phyloP scores from a whole-genome alignment of 768 basidiomycete species.

The Boletales sp. region DNA sequence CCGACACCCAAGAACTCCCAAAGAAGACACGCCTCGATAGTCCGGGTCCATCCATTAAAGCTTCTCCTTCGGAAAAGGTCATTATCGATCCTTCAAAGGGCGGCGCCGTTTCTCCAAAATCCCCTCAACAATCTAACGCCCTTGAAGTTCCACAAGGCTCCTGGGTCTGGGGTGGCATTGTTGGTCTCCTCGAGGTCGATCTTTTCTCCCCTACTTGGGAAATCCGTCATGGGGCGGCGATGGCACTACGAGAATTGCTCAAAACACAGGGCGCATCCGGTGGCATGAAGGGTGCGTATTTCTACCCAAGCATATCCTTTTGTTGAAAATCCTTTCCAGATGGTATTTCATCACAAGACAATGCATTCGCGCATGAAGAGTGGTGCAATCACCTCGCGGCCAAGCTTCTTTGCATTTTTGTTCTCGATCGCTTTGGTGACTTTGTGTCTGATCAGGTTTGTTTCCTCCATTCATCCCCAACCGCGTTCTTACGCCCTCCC shows the following conservation, averaged over 20 bases:
- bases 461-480: neutral
- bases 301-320: neutral
- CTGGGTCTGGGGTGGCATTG: constrained; percentile 87
- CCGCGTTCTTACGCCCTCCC: neutral
- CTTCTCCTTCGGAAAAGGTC: constrained; percentile 54
- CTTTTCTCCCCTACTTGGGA: constrained; percentile 90
- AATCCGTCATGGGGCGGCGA: constrained; percentile 87
- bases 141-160: constrained; percentile 69
- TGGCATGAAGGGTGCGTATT: constrained; percentile 67
- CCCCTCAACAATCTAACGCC: constrained; percentile 71
- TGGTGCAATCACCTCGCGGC: constrained; percentile 91
- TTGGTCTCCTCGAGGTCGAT: constrained; percentile 75
- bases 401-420: constrained; percentile 83
- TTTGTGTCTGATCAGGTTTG: constrained; percentile 87
- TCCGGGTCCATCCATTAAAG: constrained; percentile 43
- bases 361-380: constrained; percentile 65
- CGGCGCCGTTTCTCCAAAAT: constrained; percentile 77
- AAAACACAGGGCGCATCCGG: constrained; percentile 79
- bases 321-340: constrained; percentile 37
- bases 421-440: constrained; percentile 97
- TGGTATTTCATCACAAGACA: constrained; percentile 49
- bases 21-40: constrained; percentile 55
- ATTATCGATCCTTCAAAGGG: constrained; percentile 80
- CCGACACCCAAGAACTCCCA: constrained; percentile 49
- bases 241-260: constrained; percentile 85